These are phyloP conservation scores for Durusdinium trenchii DNA, from an alignment of 73 alveolate genomes.

Conservation along the genomic window DNA sequence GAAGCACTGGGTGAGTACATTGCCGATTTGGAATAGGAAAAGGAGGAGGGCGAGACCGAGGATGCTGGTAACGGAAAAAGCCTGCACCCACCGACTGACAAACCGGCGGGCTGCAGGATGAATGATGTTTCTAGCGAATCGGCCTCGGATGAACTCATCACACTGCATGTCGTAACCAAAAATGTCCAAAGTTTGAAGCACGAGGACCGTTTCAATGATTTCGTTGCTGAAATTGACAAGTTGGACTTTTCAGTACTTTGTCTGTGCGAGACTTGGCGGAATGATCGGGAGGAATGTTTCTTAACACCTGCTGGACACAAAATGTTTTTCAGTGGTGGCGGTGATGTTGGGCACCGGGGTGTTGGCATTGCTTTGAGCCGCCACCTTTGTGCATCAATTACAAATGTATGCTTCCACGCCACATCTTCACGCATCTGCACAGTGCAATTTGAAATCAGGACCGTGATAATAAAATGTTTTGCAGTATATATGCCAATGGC, in stretches of 20 bases:
- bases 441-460: neutral
- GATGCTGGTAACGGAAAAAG: neutral
- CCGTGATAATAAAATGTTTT: too few relatives aligned
- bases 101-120: neutral
- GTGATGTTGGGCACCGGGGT: neutral
- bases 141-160: neutral
- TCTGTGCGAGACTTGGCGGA: neutral
- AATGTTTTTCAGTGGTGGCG: neutral
- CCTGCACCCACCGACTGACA: neutral
- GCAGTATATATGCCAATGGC: neutral
- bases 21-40: neutral
- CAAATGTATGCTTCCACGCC: neutral
- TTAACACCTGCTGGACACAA: neutral
- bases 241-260: neutral
- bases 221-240: neutral
- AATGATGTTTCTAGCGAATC: neutral
- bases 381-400: neutral
- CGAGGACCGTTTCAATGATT: neutral
- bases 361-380: neutral
- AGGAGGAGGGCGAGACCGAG: neutral
- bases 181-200: neutral
- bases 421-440: neutral
- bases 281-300: neutral
- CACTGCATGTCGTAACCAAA: neutral
- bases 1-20: neutral